Conservation (phyloP, 192 early-diverging fungal species). For the Spizellomyces sp. region DNA sequence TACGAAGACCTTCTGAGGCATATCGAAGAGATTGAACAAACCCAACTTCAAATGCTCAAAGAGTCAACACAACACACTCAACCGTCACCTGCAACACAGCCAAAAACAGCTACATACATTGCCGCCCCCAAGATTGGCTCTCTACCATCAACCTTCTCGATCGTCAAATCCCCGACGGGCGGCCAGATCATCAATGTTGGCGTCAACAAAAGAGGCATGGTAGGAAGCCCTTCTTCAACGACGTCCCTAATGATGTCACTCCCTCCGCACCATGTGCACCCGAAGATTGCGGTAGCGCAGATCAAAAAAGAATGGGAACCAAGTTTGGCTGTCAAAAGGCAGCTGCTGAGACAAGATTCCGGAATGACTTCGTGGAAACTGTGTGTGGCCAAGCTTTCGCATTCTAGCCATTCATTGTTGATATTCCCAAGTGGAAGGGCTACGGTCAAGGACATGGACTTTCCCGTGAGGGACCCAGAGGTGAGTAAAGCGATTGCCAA, state of each 20-base stretch:
- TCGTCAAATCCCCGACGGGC: neutral
- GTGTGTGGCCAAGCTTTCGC: neutral
- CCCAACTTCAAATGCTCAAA: constrained; percentile 2
- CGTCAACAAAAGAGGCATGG: neutral
- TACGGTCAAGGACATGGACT: neutral
- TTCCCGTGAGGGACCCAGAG: constrained; percentile 9
- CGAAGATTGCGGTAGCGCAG: neutral
- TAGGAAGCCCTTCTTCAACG: neutral
- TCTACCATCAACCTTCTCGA: neutral
- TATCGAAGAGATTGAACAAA: constrained; percentile 10
- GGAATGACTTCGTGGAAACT: constrained; percentile 8
- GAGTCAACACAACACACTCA: neutral
- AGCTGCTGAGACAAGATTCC: constrained; percentile 1
- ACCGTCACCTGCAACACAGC: neutral
- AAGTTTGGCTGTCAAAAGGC: neutral
- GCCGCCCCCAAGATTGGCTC: neutral
- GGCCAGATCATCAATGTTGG: neutral
- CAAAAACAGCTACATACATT: neutral
- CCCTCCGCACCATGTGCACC: neutral
- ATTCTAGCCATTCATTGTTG: neutral
- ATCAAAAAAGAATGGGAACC: constrained; percentile 11
- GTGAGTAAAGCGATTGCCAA: neutral
- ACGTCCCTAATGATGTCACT: neutral
- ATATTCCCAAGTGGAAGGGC: neutral
- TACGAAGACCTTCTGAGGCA: constrained; percentile 3